Base-by-base conservation (phyloP, 495 filamentous ascomycete genomes). In the Xylaria venustula region DNA sequence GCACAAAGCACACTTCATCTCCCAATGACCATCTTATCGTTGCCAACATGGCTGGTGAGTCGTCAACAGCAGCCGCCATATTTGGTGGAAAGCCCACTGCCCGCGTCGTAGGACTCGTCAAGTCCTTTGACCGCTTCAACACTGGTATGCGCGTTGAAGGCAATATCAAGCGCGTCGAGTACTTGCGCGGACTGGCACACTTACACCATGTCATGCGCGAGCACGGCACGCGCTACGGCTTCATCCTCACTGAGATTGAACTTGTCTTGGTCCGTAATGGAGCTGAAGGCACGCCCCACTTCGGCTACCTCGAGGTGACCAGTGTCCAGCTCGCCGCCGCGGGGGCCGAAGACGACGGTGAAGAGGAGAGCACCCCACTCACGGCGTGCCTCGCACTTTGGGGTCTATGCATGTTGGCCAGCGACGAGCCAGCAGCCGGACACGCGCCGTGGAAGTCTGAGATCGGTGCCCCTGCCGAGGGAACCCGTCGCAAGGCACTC, bases 171-270 rank as follows among this genome's bases (percentile, higher is more conserved):
- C 85, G 91, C 26, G 89, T 95, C 55, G 85, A 92, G 72, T 97
- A 95, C 75, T 86, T 96, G 8, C 85, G 89, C 32, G 89, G 90
- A 6, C 84, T 97, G 11, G 83, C 91, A 0, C 90, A 95, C 60
- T 77, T 97, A 26, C 92, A 97, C 71, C 85, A 87, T 45, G 85
- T 86, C 71, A 96, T 97, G 92, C 90, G 92, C 72, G 91, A 94
- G 75, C 90, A 96, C 73, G 88, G 88, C 59, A 93, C 90, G 64
- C 87, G 92, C 47, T 97, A 97, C 72, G 92, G 92, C 30, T 97
- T 96, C 79, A 93, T 97, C 68, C 86, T 96, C 56, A 96, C 90
- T 0, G 92, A 97, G 71, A 96, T 96, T 68, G 92, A 97, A 77
- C 88, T 97, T 12, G 86, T 97, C 30, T 88, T 92, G 69, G 91